Evolutionary conservation across 1,284 basidiomycete genomes (phyloP), one percentile per base, ranked within the genome.

Genomic region (Ustilago loliicola): DNA sequence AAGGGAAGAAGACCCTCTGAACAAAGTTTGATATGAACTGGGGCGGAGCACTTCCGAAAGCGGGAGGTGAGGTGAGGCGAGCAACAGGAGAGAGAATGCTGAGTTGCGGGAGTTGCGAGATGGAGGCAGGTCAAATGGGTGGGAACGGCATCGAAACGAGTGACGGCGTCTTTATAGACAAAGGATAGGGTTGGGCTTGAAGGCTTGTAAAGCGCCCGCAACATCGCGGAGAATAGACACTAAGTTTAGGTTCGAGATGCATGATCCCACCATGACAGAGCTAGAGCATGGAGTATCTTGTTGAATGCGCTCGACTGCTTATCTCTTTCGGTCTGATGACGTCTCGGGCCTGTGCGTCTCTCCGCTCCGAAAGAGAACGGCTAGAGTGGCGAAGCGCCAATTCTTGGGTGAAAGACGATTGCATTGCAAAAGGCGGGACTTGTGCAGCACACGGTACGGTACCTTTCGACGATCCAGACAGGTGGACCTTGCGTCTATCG

Each of bases 271-370:
- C 51, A 10, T 21, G 15, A 23, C 51, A 21, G 11, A 45, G 42
- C 42, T 45, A 45, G 21, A 8, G n/a, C 29, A n/a, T 10, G 11
- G 27, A 52, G 21, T 21, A 38, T n/a, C n/a, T n/a, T n/a, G n/a
- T n/a, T 51, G 58, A 51, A 62, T 62, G 60, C 60, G 42, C 38
- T 62, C 32, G 40, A 34, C 52, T 8, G 51, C 13, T 40, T 62
- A 54, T 62, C 60, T 62, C 60, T 53, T n/a, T 54, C n/a, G 23
- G 5, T 19, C n/a, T 27, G 23, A 29, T 45, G 55, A 10, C 21
- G 10, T 25, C 10, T 3, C 40, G 29, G 42, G 42, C 42, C 42
- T 45, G 42, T 45, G 42, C 42, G n/a, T 45, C 21, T 9, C n/a
- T 21, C 21, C 36, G 5, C 32, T 34, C 32, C 11, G 21, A 38